A percentile compares a stretch with the other conserved stretches of the same genome.
Conservation (phyloP, 2,329 filamentous ascomycete genomes). For the Stachybotrys echinatus region DNA sequence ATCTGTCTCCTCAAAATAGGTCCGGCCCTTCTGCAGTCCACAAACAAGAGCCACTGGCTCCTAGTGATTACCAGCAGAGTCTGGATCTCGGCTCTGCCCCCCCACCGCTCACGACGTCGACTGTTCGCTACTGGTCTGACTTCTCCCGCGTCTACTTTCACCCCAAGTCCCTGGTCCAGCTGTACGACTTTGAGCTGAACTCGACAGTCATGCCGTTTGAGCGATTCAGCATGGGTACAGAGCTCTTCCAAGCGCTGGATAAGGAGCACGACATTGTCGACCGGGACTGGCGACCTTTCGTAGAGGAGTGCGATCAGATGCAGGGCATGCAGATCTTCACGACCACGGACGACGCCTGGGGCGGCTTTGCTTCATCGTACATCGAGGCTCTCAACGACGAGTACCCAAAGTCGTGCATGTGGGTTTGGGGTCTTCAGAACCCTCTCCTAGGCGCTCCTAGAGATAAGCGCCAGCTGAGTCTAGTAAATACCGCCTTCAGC, state of each 20-base stretch:
- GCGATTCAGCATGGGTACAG: conserved; percentile 78
- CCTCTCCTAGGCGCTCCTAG: conserved; percentile 44
- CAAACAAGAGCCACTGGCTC: conserved; percentile 59
- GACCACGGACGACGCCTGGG: conserved; percentile 73
- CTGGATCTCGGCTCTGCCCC: conserved; percentile 69
- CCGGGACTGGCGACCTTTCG: conserved; percentile 81
- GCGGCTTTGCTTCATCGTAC: conserved; percentile 68
- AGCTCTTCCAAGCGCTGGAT: conserved; percentile 68
- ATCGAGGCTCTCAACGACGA: conserved; percentile 80
- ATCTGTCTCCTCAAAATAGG: conserved; percentile 44
- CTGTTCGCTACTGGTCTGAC: conserved; percentile 95
- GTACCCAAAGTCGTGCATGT: conserved; percentile 80
- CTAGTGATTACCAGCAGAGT: conserved; percentile 71
- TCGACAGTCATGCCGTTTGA: conserved; percentile 81
- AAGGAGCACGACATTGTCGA: conserved; percentile 83
- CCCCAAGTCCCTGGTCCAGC: conserved; percentile 77
- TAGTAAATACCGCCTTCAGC: conserved; percentile 70
- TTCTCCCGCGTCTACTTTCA: conserved; percentile 92
- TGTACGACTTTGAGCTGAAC: conserved; percentile 82
- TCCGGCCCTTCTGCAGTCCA: conserved; percentile 63
- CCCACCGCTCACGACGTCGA: conserved; percentile 58
- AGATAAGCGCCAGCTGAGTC: conserved; percentile 48
- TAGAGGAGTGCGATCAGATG: conserved; percentile 89
- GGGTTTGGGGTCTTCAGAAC: conserved; percentile 80
- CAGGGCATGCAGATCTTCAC: conserved; percentile 79